Evolutionary conservation across 2,329 filamentous ascomycete genomes (phyloP).

Genomic region (Neopestalotiopsis sp.): DNA sequence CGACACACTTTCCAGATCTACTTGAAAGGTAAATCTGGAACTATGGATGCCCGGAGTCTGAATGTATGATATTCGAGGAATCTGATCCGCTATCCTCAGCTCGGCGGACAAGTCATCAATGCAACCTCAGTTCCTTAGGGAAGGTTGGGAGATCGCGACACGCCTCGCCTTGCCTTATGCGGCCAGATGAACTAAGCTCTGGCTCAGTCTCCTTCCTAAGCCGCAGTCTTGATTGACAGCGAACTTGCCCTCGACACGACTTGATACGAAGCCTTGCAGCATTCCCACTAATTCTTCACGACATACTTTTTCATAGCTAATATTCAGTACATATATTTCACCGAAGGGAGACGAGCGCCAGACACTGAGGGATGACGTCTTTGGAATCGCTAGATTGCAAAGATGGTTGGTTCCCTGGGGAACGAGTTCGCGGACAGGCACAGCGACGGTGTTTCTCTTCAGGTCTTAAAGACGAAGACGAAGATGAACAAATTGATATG

Average conservation of each 20-base stretch:
- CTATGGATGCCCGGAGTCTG: too few relatives aligned
- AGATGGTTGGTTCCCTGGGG: background rate
- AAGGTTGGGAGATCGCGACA: too few relatives aligned
- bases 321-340: conserved; percentile 19
- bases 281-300: background rate
- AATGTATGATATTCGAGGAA: too few relatives aligned
- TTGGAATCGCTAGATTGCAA: background rate
- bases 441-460: background rate
- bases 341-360: conserved; percentile 1
- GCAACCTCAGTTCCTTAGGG: too few relatives aligned
- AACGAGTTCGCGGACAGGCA: background rate
- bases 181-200: background rate
- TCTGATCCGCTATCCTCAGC: too few relatives aligned
- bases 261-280: background rate
- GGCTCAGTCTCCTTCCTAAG: background rate
- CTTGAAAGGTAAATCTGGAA: too few relatives aligned
- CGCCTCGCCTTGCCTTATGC: background rate
- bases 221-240: background rate
- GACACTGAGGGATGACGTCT: background rate
- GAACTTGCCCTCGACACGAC: background rate
- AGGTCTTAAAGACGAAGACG: background rate
- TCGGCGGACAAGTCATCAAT: too few relatives aligned
- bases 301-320: conserved; percentile 16
- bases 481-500: background rate
- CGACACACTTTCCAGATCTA: too few relatives aligned